Percentiles rank a stretch among this genome's conserved stretches.
Evolutionary conservation across 2,329 filamentous ascomycete genomes (phyloP).

Genomic region (Xylariales sp.): DNA sequence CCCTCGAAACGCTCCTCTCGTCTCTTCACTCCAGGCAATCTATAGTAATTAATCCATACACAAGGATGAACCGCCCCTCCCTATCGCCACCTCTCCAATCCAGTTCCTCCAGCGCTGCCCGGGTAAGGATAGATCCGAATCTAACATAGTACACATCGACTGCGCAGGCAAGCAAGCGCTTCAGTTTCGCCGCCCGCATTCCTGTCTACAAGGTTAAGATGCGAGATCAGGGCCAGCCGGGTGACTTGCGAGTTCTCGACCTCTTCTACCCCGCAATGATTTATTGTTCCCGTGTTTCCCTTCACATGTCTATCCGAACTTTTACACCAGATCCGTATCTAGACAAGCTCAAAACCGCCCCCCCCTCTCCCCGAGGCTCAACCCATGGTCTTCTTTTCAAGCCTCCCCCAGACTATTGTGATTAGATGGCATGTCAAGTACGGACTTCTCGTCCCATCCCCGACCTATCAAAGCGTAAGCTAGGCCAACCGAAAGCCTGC

Average conservation of each 20-base stretch:
- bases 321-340: too few species aligned
- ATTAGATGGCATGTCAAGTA: not conserved
- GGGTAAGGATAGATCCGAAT: not conserved
- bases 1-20: not conserved
- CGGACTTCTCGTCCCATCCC: slow-evolving; percentile 1
- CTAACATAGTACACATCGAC: too few species aligned
- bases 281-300: too few species aligned
- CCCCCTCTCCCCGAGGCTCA: not conserved
- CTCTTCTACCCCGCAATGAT: too few species aligned
- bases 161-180: too few species aligned
- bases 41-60: not conserved
- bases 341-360: too few species aligned
- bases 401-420: not conserved
- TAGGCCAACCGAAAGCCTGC: not conserved
- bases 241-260: too few species aligned
- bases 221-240: too few species aligned
- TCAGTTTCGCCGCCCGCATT: too few species aligned
- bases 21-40: not conserved
- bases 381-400: not conserved
- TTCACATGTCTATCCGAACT: too few species aligned
- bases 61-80: too few species aligned
- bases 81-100: not conserved
- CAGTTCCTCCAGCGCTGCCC: not conserved
- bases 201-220: too few species aligned
- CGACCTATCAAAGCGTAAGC: not conserved